Evolutionary conservation across 2,329 filamentous ascomycete species (phyloP), one percentile per base, ranked within the genome.

Genomic region (Claviceps fusiformis): DNA sequence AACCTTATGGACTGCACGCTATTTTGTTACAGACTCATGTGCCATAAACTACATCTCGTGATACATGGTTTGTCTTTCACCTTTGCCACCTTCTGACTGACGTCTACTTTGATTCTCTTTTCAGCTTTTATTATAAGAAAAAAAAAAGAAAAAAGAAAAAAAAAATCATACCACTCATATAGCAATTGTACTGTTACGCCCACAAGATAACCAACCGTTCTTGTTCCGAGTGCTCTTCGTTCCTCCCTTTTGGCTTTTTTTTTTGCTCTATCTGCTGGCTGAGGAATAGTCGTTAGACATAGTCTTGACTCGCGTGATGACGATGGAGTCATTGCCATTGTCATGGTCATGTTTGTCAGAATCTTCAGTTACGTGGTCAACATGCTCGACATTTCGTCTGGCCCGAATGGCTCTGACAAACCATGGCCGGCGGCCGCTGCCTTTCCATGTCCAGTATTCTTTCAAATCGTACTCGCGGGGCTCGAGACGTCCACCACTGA

Each of bases 401-500:
- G 55, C 59, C 6, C 62, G 62, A 11, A 69, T 62, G 3, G 70
- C 70, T 6, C 74, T 70, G 44, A 77, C 64, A 56, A 76, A 72
- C 71, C 75, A 77, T 0, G 76, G 75, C 46, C 73, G 68, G 3
- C 69, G 70, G 3, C 76, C 76, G 0, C 67, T 66, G 3, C 74
- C 73, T 58, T 73, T 74, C 75, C 74, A 78, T 1, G 75, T 74
- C 77, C 77, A 80, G 60, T 78, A 79, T 55, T 79, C 75, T 58
- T 79, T 79, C 58, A 75, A 66, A 45, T 79, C 75, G 58, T 79
- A 79, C 58, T 79, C 74, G 27, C 71, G 70, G 4, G 77, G 76
- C 61, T 75, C 71, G 29, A 76, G 59, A 4, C 67, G 63, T 4
- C 73, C 73, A 1, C 71, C 62, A 1, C 74, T 76, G 31, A 72